These are phyloP conservation scores for Barnettozyma sucrosica DNA, from an alignment of 805 yeast genomes.

Conservation along the genomic window DNA sequence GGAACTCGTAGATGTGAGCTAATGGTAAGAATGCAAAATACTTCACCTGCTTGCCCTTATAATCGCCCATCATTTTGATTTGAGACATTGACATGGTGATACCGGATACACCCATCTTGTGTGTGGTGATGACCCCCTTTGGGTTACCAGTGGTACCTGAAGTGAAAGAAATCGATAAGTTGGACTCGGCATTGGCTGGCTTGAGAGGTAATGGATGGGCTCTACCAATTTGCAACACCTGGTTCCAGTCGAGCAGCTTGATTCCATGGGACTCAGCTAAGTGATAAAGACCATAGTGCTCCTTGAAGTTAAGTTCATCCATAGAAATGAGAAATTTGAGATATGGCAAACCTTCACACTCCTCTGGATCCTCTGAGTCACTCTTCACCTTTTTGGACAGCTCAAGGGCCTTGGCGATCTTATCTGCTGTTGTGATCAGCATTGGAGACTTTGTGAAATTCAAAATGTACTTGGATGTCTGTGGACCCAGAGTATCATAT, in stretches of 20 bases:
- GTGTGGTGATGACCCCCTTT: conserved; percentile 51
- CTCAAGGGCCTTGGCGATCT: conserved; percentile 20
- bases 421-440: conserved; percentile 30
- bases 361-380: conserved; percentile 8
- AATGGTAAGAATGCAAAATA: conserved; percentile 43
- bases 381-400: conserved; percentile 7
- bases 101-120: conserved; percentile 36
- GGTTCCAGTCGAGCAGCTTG: conserved; percentile 33
- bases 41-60: conserved; percentile 25
- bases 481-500: conserved; percentile 11
- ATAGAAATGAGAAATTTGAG: conserved; percentile 42
- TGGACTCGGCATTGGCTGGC: conserved; percentile 37
- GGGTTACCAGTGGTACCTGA: conserved; percentile 63
- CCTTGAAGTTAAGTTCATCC: conserved; percentile 36
- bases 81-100: conserved; percentile 21
- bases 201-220: conserved; percentile 27
- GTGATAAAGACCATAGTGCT: conserved; percentile 23
- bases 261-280: conserved; percentile 23
- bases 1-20: conserved; percentile 51
- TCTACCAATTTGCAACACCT: conserved; percentile 35
- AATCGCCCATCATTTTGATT: conserved; percentile 23
- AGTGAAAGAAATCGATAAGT: conserved; percentile 49
- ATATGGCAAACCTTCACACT: conserved; percentile 25
- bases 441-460: conserved; percentile 11
- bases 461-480: conserved; percentile 10